A percentile compares a stretch with the other conserved stretches of the same genome.
phyloP scores from a whole-genome alignment of 331 rosid genomes.

The Cydonia oblonga region DNA sequence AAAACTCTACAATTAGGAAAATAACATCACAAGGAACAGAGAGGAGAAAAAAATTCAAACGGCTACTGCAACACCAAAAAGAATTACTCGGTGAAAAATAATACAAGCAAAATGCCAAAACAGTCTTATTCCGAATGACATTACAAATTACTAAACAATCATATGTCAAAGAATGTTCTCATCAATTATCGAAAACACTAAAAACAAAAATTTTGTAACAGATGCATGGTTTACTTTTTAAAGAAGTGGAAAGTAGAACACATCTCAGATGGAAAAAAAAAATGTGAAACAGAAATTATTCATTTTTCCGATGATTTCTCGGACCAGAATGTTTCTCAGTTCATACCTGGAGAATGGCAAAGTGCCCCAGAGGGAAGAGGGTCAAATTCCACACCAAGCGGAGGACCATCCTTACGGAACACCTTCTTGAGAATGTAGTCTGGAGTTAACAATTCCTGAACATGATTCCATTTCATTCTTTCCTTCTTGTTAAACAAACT shows the following conservation, averaged over 20 bases:
- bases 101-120: not conserved
- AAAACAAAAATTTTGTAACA: not conserved
- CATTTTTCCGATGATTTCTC: not conserved
- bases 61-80: not conserved
- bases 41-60: not conserved
- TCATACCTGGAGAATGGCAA: constrained; percentile 11
- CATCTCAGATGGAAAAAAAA: not conserved
- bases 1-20: not conserved
- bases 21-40: not conserved
- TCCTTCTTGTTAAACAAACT: not conserved
- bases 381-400: constrained; percentile 62
- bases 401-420: constrained; percentile 59
- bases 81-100: not conserved
- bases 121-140: not conserved
- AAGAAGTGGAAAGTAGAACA: not conserved
- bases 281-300: not conserved
- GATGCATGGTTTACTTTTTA: not conserved
- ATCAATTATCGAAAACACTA: not conserved
- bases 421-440: constrained; percentile 35
- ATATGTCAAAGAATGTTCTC: not conserved
- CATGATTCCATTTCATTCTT: constrained; percentile 13
- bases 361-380: constrained; percentile 39
- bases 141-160: not conserved
- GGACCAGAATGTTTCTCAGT: not conserved
- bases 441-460: constrained; percentile 30